Evolutionary conservation across 371 early-diverging fungal species (phyloP), one percentile per base, ranked within the genome.

Genomic region (Mortierella sp.): DNA sequence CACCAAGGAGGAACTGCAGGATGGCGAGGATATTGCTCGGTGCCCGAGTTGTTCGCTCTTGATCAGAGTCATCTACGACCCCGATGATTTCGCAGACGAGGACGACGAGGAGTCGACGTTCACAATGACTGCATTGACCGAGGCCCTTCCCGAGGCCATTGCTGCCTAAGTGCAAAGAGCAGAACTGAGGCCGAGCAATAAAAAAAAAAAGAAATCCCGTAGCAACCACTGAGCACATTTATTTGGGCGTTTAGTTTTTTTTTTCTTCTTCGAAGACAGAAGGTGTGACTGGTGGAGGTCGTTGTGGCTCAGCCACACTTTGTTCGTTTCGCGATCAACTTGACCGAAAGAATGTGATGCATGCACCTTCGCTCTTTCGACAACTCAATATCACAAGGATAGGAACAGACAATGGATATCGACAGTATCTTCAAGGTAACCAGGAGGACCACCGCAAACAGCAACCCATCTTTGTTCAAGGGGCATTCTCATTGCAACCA

Each of bases 21-120:
- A 95, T 78, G 98, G 98, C 41, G 99, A 98, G 74, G 97, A 97
- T 69, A 92, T 98, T 66, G 99, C 97, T 41, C 92, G 91, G 66
- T 99, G 99, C 84, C 99, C 98, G 24, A 95, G 96, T 68, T 99
- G 99, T 85, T 98, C 99, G 9, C 89, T 99, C 48, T 91, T 99
- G 53, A 92, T 99, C 73, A 87, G 93, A 71, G 94, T 96, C 37
- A 92, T 96, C 68, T 96, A 94, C 79, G 96, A 96, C 78, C 94
- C 93, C 0, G 83, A 82, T 19, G 83, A 82, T 44, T 82, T 82
- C 45, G 83, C 68, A 29, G 78, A 72, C 66, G 78, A 78, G 69
- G 83, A 82, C 31, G 83, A 82, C 41, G 78, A 82, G 34, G 83
- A 77, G 53, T 68, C 50, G 22, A 82, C 83, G 7, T 82, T 82